phyloP scores from a whole-genome alignment of 148 eudicot species.

The Simmondsia chinensis region DNA sequence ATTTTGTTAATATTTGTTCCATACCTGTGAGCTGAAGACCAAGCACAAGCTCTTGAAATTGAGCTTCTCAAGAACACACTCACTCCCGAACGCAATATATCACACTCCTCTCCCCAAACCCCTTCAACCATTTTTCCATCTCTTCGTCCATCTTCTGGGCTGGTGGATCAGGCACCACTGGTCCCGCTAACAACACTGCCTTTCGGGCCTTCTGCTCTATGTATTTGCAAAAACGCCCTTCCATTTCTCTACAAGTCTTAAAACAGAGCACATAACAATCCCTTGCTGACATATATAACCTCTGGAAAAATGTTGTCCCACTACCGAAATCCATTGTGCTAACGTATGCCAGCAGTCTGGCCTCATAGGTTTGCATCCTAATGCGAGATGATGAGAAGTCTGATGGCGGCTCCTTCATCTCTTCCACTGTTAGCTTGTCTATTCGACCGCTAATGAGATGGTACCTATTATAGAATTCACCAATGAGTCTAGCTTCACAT shows the following conservation, averaged over 20 bases:
- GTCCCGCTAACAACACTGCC: slow-evolving; percentile 18
- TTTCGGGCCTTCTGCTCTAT: not conserved
- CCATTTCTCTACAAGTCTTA: slow-evolving; percentile 27
- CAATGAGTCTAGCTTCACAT: too few relatives aligned
- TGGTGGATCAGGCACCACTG: slow-evolving; percentile 18
- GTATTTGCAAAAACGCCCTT: slow-evolving; percentile 17
- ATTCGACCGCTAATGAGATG: too few relatives aligned
- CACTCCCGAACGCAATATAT: slow-evolving; percentile 47
- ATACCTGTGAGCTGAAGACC: slow-evolving; percentile 36
- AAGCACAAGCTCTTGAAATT: slow-evolving; percentile 31
- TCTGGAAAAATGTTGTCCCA: not conserved
- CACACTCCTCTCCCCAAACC: slow-evolving; percentile 14
- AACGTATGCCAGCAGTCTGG: too few relatives aligned
- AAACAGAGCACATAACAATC: slow-evolving; percentile 16
- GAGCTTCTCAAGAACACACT: slow-evolving; percentile 14
- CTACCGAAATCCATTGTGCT: too few relatives aligned
- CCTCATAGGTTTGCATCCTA: not conserved
- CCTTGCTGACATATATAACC: not conserved
- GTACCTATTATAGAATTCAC: too few relatives aligned
- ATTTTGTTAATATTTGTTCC: too few relatives aligned
- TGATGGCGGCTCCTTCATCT: not conserved
- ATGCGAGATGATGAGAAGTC: not conserved
- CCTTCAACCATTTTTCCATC: slow-evolving; percentile 22
- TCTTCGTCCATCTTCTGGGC: slow-evolving; percentile 9
- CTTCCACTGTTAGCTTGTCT: too few relatives aligned